Evolutionary conservation across 495 filamentous ascomycete genomes (phyloP).

Genomic region (Lasiosphaeria hispida): DNA sequence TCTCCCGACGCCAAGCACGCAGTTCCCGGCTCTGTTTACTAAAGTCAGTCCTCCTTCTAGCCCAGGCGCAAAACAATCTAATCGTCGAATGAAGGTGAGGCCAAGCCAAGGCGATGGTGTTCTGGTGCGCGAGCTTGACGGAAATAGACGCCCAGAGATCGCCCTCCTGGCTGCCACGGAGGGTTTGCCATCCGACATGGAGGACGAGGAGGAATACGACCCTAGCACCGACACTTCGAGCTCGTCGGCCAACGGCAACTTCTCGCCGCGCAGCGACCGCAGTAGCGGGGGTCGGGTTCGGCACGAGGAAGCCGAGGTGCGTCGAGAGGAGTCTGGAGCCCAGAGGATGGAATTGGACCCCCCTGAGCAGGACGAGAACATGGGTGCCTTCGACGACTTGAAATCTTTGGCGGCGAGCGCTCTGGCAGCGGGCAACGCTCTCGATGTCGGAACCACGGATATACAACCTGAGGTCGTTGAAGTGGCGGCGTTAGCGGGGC

Average conservation of each 20-base stretch:
- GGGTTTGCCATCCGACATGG: slow-evolving; percentile 34
- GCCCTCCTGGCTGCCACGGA: slow-evolving; percentile 41
- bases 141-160: slow-evolving; percentile 47
- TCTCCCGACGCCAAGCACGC: slow-evolving; percentile 38
- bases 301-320: slow-evolving; percentile 9
- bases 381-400: slow-evolving; percentile 38
- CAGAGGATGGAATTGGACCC: slow-evolving; percentile 13
- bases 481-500: slow-evolving; percentile 13
- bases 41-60: slow-evolving; percentile 41
- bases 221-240: slow-evolving; percentile 8
- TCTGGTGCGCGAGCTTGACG: slow-evolving; percentile 51
- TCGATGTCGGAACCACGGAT: slow-evolving; percentile 29
- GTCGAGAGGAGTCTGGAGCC: slow-evolving; percentile 17
- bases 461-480: slow-evolving; percentile 26
- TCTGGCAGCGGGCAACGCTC: slow-evolving; percentile 37
- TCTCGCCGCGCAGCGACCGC: not conserved
- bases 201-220: slow-evolving; percentile 28
- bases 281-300: slow-evolving; percentile 5
- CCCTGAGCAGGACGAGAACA: slow-evolving; percentile 23
- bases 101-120: slow-evolving; percentile 54
- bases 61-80: slow-evolving; percentile 29
- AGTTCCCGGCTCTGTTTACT: slow-evolving; percentile 26
- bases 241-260: slow-evolving; percentile 8
- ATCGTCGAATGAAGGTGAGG: slow-evolving; percentile 42
- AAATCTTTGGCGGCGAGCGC: slow-evolving; percentile 43